Evolutionary conservation across 1,284 basidiomycete genomes (phyloP).

Genomic region (Apiotrichum porosum): DNA sequence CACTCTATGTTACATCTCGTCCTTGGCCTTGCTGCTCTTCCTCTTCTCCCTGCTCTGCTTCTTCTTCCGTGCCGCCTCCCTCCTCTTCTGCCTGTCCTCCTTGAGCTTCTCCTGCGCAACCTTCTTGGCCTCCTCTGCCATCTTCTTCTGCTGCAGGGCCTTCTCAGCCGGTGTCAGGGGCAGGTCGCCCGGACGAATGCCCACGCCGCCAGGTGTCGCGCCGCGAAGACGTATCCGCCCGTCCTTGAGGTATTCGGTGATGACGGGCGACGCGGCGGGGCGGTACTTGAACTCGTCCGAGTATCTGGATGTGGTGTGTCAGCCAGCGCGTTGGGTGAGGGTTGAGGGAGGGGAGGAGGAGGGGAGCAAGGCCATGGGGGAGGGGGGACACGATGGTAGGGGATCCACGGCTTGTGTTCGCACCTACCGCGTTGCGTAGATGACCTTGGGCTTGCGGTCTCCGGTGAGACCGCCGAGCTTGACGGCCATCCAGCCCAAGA

Average conservation of each 20-base stretch:
- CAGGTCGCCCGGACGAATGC: constrained; percentile 39
- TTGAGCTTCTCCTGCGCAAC: constrained; percentile 9
- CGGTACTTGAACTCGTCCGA: constrained; percentile 49
- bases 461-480: constrained; percentile 21
- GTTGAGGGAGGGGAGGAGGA: not conserved
- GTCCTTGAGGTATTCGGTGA: constrained; percentile 48
- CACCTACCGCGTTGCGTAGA: constrained; percentile 46
- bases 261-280: constrained; percentile 50
- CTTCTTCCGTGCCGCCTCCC: constrained; percentile 14
- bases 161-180: constrained; percentile 26
- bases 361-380: not conserved
- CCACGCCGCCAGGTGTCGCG: constrained; percentile 44
- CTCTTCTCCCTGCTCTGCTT: not conserved
- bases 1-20: no score
- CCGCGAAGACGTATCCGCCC: constrained; percentile 47
- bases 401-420: no score
- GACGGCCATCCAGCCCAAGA: constrained; percentile 36
- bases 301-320: constrained; percentile 33
- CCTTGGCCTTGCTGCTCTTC: no score
- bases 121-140: constrained; percentile 2
- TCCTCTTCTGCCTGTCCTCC: constrained; percentile 11
- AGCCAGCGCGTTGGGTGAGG: no score
- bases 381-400: no score
- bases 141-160: constrained; percentile 1
- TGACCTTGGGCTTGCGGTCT: constrained; percentile 34